These are phyloP conservation scores for Eremomyces bilateralis DNA, from an alignment of 495 filamentous ascomycete species.

Conservation along the genomic window DNA sequence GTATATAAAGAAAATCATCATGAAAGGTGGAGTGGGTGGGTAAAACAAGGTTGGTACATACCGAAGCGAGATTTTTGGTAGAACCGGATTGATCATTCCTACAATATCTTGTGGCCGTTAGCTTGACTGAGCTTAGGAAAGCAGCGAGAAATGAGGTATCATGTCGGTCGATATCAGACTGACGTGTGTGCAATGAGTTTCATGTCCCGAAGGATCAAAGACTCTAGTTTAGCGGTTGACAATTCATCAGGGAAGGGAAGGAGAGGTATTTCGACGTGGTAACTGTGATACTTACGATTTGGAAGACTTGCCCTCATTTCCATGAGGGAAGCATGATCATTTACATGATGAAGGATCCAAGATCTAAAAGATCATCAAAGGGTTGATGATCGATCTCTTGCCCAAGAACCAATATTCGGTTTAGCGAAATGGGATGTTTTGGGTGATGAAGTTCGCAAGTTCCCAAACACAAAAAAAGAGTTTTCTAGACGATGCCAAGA, in stretches of 20 bases:
- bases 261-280: neutral
- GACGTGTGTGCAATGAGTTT: conserved; percentile 94
- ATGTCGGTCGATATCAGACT: no score
- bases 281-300: neutral
- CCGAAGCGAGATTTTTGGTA: no score
- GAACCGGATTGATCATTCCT: no score
- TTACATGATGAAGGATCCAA: neutral
- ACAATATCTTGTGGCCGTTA: no score
- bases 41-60: no score
- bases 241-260: conserved; percentile 37
- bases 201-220: conserved; percentile 92
- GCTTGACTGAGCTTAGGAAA: no score
- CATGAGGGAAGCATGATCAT: neutral
- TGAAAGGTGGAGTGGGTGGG: conserved; percentile 4
- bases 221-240: conserved; percentile 99
- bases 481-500: no score
- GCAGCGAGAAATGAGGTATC: no score
- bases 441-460: no score
- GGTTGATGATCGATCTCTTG: neutral
- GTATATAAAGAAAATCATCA: conserved; percentile 28
- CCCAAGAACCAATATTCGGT: neutral
- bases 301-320: neutral
- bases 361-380: neutral
- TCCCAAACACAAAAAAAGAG: neutral
- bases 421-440: neutral